A percentile compares a stretch with the other conserved stretches of the same genome.
Conservation (phyloP, 139 green algal genomes). For the Limnomonas spitsbergensis region DNA sequence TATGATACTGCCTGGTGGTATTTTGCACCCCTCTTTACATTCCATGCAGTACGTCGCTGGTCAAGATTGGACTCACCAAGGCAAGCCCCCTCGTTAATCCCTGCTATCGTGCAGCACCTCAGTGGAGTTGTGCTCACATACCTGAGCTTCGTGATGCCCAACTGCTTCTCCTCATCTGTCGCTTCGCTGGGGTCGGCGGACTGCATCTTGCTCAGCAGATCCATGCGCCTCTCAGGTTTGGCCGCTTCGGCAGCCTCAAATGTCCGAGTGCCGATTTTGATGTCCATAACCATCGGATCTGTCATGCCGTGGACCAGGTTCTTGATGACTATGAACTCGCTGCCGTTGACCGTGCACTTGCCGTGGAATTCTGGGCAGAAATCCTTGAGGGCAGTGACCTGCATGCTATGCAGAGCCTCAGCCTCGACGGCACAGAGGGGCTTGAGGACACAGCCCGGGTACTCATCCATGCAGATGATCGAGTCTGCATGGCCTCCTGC, state of each 20-base stretch:
- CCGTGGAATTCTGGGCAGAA: neutral
- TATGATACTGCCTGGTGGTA: too few species aligned
- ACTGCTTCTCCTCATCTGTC: neutral
- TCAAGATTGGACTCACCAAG: too few species aligned
- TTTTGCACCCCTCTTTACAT: too few species aligned
- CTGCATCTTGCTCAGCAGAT: neutral
- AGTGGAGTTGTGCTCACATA: too few species aligned
- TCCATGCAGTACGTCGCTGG: too few species aligned
- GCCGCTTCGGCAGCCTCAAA: neutral
- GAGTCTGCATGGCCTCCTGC: neutral
- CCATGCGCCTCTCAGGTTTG: neutral
- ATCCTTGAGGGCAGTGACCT: neutral
- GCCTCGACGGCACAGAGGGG: neutral
- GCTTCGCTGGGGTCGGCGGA: neutral
- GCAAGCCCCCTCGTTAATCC: too few species aligned
- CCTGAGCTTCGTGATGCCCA: neutral
- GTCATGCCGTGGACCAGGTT: neutral
- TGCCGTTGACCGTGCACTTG: neutral
- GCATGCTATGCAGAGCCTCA: neutral
- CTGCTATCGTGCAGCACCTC: too few species aligned
- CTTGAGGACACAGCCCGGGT: neutral
- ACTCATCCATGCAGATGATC: neutral
- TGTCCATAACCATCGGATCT: neutral
- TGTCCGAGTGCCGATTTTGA: neutral
- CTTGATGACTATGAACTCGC: neutral